These are phyloP conservation scores for Pichia sp. DNA, from an alignment of 1,139 yeast genomes.

Conservation along the genomic window DNA sequence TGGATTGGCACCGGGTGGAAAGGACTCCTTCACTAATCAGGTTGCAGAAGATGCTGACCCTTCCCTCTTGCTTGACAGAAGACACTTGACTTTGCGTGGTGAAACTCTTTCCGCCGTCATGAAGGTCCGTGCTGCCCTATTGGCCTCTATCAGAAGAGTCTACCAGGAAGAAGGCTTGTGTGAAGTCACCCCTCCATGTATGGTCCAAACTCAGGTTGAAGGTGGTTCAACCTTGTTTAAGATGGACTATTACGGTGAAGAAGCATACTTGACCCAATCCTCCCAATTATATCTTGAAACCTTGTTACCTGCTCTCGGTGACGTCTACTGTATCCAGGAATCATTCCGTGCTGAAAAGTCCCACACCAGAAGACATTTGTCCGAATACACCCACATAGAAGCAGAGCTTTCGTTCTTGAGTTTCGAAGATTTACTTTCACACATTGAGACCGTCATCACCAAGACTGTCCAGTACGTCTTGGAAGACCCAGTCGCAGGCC, in stretches of 20 bases:
- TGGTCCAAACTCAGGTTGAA: conserved; percentile 99
- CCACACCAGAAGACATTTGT: conserved; percentile 96
- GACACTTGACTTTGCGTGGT: conserved; percentile 93
- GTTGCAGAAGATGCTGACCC: conserved; percentile 94
- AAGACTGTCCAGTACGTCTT: conserved; percentile 68
- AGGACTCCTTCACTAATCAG: conserved; percentile 90
- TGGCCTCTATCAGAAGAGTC: conserved; percentile 70
- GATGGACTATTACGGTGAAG: conserved; percentile 93
- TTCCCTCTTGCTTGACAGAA: conserved; percentile 83
- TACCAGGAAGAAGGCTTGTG: conserved; percentile 69
- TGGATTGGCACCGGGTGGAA: conserved; percentile 95
- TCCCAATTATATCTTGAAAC: conserved; percentile 97
- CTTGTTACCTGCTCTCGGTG: conserved; percentile 92
- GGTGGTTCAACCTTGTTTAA: conserved; percentile 97
- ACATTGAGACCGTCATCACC: conserved; percentile 76
- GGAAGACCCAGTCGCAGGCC: conserved; percentile 89
- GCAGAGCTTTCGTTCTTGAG: conserved; percentile 84
- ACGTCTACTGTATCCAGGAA: conserved; percentile 95
- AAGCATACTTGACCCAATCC: conserved; percentile 93
- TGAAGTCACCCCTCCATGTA: conserved; percentile 98
- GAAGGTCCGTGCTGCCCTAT: conserved; percentile 85
- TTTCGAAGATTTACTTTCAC: conserved; percentile 81
- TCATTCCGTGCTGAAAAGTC: conserved; percentile 99
- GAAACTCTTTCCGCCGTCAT: conserved; percentile 91
- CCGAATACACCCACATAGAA: conserved; percentile 96